These are phyloP conservation scores for Barnettozyma pratensis DNA, from an alignment of 805 yeast species.

Conservation along the genomic window DNA sequence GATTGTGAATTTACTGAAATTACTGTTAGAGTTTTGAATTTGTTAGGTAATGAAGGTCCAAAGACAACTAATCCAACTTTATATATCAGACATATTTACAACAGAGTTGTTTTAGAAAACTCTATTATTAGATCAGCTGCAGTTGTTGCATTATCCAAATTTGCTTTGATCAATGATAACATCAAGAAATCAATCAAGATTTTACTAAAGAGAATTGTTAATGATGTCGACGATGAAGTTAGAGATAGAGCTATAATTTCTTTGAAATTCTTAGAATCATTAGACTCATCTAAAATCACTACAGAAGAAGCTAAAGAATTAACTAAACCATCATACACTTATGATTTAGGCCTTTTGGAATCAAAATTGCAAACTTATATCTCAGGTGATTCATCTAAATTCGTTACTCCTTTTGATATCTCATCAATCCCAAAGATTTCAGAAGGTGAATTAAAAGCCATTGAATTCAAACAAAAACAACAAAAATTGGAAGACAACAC, in stretches of 20 bases:
- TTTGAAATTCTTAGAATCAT: slow-evolving; percentile 50
- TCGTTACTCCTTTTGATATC: slow-evolving; percentile 63
- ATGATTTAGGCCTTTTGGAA: slow-evolving; percentile 76
- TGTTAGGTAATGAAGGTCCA: slow-evolving; percentile 95
- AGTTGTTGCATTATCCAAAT: slow-evolving; percentile 85
- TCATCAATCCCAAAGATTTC: slow-evolving; percentile 57
- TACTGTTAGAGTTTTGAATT: slow-evolving; percentile 85
- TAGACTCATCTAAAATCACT: slow-evolving; percentile 30
- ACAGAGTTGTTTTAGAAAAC: slow-evolving; percentile 93
- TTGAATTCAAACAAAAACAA: slow-evolving; percentile 52
- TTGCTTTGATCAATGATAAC: slow-evolving; percentile 68
- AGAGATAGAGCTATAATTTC: slow-evolving; percentile 95
- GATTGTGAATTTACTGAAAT: slow-evolving; percentile 96
- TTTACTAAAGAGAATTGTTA: slow-evolving; percentile 75
- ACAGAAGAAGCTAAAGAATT: slow-evolving; percentile 38
- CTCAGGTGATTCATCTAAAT: slow-evolving; percentile 34
- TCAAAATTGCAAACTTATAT: slow-evolving; percentile 70
- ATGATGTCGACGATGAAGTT: slow-evolving; percentile 92
- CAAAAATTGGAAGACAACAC: slow-evolving; percentile 25
- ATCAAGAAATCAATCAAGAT: slow-evolving; percentile 67
- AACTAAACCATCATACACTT: slow-evolving; percentile 62
- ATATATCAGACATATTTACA: slow-evolving; percentile 93
- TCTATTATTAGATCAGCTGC: slow-evolving; percentile 95
- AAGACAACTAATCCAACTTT: slow-evolving; percentile 76
- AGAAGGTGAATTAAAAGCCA: slow-evolving; percentile 64